Conservation (phyloP, 768 basidiomycete genomes). For the Suillus brevipes region DNA sequence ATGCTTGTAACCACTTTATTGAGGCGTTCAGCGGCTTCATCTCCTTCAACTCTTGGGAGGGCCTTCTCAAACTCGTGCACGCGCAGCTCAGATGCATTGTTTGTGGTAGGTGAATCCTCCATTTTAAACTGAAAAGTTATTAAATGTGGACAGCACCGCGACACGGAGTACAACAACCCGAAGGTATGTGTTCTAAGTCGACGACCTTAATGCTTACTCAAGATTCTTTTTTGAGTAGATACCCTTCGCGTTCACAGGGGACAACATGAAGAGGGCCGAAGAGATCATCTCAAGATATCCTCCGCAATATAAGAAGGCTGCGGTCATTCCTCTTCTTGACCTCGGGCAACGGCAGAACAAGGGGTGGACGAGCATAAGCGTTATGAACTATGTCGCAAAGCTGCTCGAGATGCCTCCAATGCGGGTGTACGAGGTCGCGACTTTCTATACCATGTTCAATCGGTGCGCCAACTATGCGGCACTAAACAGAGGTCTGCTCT, state of each 20-base stretch:
- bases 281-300: constrained; percentile 94
- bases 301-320: constrained; percentile 98
- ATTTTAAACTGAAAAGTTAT: constrained; percentile 14
- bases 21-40: constrained; percentile 15
- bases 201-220: not conserved
- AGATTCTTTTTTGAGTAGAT: constrained; percentile 51
- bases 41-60: constrained; percentile 22
- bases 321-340: constrained; percentile 94
- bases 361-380: constrained; percentile 96
- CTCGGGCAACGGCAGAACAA: constrained; percentile 97
- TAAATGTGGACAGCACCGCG: constrained; percentile 70
- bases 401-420: constrained; percentile 93
- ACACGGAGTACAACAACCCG: constrained; percentile 93
- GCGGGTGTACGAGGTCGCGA: constrained; percentile 99
- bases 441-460: constrained; percentile 99
- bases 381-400: constrained; percentile 98
- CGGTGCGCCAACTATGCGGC: constrained; percentile 52
- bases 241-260: constrained; percentile 80
- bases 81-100: constrained; percentile 78
- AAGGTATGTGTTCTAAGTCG: constrained; percentile 47
- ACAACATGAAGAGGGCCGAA: constrained; percentile 82
- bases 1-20: constrained; percentile 26
- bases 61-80: constrained; percentile 40
- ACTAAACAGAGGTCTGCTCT: not conserved
- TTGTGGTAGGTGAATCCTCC: constrained; percentile 61